phyloP scores from a whole-genome alignment of 1,284 basidiomycete genomes.

The Trichosporon asahii region DNA sequence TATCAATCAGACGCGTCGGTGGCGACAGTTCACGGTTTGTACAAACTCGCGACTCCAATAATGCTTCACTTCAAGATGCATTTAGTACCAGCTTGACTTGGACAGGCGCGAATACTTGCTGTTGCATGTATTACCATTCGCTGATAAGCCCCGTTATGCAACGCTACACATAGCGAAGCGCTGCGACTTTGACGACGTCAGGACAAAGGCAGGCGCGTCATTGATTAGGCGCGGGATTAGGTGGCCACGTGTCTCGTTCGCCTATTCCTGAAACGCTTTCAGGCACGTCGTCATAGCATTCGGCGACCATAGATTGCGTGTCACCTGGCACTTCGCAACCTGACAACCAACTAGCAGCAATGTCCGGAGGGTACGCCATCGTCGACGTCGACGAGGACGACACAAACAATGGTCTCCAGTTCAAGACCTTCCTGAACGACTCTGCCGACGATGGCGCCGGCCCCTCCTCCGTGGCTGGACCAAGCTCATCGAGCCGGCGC shows the following conservation, averaged over 20 bases:
- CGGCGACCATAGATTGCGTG: conserved; percentile 3
- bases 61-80: too few species aligned
- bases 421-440: conserved; percentile 45
- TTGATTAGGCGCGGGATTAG: not conserved
- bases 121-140: too few species aligned
- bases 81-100: not conserved
- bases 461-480: not conserved
- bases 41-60: too few species aligned
- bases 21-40: too few species aligned
- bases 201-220: not conserved
- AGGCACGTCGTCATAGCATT: conserved; percentile 7
- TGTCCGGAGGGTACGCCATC: conserved; percentile 46
- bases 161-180: too few species aligned
- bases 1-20: not conserved
- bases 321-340: conserved; percentile 1
- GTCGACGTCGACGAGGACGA: conserved; percentile 51
- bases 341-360: conserved; percentile 13
- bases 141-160: too few species aligned
- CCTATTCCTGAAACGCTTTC: not conserved
- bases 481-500: not conserved
- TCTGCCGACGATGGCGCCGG: conserved; percentile 9
- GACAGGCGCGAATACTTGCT: too few species aligned
- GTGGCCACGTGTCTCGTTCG: not conserved
- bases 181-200: too few species aligned
- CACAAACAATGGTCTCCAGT: conserved; percentile 44